Conservation (phyloP, 2,329 filamentous ascomycete genomes). For the Penicillium italicum region DNA sequence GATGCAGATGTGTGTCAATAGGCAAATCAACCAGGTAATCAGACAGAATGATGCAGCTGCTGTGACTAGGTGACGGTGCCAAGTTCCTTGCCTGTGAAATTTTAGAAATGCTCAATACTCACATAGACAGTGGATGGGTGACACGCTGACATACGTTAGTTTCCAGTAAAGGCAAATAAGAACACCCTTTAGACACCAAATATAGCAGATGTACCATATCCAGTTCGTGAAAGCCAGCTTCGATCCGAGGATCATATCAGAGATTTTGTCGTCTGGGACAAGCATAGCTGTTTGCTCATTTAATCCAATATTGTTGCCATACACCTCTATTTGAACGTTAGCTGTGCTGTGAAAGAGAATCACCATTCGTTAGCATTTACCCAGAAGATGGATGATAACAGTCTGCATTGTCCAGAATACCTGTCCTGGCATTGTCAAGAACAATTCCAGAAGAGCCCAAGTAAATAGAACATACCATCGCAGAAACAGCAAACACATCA, state of each 20-base stretch:
- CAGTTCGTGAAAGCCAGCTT: conserved; percentile 34
- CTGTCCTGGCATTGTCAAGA: neutral
- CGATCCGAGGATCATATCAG: conserved; percentile 25
- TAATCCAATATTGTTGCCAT: conserved; percentile 30
- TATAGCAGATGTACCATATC: conserved; percentile 35
- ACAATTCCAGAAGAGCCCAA: neutral
- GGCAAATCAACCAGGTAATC: conserved; percentile 26
- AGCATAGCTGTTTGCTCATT: conserved; percentile 24
- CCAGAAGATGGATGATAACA: conserved; percentile 10
- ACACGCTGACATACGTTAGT: conserved; percentile 20
- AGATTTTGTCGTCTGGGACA: conserved; percentile 24
- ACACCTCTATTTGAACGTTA: too few relatives aligned
- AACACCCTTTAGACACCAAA: conserved; percentile 35
- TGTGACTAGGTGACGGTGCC: conserved; percentile 24
- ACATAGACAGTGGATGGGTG: too few relatives aligned
- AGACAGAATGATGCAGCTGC: conserved; percentile 20
- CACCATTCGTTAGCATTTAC: neutral
- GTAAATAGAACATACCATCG: conserved; percentile 11
- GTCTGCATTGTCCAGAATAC: conserved; percentile 17
- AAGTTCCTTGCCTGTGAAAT: conserved; percentile 21
- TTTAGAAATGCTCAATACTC: neutral
- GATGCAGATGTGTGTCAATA: conserved; percentile 30
- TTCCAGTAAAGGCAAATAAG: conserved; percentile 32
- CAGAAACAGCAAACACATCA: conserved; percentile 17
- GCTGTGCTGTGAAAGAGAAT: too few relatives aligned